Percentiles rank a stretch among this genome's conserved stretches.
Conservation (phyloP, 345 rosid species). For the Punica granatum region DNA sequence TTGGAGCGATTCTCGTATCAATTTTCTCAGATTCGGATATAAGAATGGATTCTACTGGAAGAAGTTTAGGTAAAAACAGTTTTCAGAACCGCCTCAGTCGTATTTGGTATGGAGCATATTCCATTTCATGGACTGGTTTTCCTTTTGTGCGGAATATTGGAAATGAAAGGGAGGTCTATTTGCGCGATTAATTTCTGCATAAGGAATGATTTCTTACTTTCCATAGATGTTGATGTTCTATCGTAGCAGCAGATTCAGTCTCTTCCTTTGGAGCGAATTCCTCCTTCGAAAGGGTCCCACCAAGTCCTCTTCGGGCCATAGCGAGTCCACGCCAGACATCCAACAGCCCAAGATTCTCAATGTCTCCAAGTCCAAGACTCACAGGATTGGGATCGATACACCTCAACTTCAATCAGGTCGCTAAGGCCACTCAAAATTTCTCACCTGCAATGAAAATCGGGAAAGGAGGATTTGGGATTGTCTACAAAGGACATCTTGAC, state of each 20-base stretch:
- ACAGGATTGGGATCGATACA: slow-evolving; percentile 56
- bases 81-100: background rate
- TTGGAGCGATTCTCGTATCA: slow-evolving; percentile 1
- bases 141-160: background rate
- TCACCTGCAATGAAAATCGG: slow-evolving; percentile 53
- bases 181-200: background rate
- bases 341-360: slow-evolving; percentile 72
- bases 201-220: background rate
- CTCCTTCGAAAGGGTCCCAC: slow-evolving; percentile 43
- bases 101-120: background rate
- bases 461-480: slow-evolving; percentile 88
- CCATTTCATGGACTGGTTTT: background rate
- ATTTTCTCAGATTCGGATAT: background rate
- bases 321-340: slow-evolving; percentile 70
- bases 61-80: background rate
- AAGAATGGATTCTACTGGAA: background rate
- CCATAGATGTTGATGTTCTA: background rate
- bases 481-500: slow-evolving; percentile 64
- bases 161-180: background rate
- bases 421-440: slow-evolving; percentile 61
- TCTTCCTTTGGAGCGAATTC: slow-evolving; percentile 46
- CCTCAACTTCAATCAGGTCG: slow-evolving; percentile 52
- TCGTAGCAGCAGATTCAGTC: slow-evolving; percentile 57
- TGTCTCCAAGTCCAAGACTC: slow-evolving; percentile 76
- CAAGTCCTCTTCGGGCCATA: slow-evolving; percentile 60